phyloP scores from a whole-genome alignment of 1,284 basidiomycete genomes.

The Ustilago loliicola region DNA sequence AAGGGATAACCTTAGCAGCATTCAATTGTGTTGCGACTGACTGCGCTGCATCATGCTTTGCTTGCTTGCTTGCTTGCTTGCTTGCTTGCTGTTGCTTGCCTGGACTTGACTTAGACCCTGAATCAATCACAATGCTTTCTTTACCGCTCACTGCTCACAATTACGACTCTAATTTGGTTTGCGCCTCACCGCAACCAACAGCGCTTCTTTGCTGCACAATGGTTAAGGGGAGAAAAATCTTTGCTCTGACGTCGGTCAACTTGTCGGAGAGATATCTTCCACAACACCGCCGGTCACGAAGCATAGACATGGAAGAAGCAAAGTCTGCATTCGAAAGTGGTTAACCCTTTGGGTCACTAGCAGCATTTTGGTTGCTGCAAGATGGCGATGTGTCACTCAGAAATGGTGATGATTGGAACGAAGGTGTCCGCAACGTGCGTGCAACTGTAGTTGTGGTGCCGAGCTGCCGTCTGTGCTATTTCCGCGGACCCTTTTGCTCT shows the following conservation, averaged over 20 bases:
- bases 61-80: neutral
- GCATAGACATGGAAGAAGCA: neutral
- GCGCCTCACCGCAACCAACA: neutral
- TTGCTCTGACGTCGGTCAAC: neutral
- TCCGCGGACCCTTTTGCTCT: neutral
- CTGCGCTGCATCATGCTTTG: neutral
- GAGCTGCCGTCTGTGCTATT: neutral
- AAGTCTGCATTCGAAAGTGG: neutral
- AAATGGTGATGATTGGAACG: neutral
- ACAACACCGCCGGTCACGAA: neutral
- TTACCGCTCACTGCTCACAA: neutral
- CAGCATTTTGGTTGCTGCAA: conserved; percentile 1
- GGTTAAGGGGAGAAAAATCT: neutral
- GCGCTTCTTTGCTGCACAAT: neutral
- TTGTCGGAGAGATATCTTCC: neutral
- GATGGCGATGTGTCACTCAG: conserved; percentile 7
- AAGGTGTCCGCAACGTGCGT: conserved; percentile 4
- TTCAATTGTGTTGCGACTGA: neutral
- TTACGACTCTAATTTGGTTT: neutral
- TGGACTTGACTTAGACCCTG: conserved; percentile 2
- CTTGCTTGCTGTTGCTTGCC: neutral
- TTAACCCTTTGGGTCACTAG: neutral
- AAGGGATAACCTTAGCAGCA: too few species aligned
- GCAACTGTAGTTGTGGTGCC: conserved; percentile 2
- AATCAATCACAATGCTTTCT: neutral